A percentile compares a stretch with the other conserved stretches of the same genome.
Evolutionary conservation across 306 rosid species (phyloP).

Genomic region (Acacia acuminata): DNA sequence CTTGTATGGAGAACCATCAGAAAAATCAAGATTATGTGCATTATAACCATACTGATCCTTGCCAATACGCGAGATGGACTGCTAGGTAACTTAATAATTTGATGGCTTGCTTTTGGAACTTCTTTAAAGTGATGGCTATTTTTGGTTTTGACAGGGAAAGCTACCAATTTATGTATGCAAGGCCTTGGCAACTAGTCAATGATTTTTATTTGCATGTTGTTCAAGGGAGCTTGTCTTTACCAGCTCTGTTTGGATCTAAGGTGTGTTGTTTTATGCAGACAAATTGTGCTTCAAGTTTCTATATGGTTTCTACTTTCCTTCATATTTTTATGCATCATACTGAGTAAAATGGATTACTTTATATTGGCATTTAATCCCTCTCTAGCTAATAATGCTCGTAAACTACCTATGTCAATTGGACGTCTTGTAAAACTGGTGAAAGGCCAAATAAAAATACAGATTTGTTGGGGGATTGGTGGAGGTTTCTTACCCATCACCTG

Average conservation of each 20-base stretch:
- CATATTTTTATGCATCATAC: neutral
- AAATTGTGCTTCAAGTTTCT: neutral
- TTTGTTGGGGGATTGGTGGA: neutral
- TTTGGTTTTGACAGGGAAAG: slow-evolving; percentile 56
- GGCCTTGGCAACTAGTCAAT: slow-evolving; percentile 76
- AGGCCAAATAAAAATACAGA: neutral
- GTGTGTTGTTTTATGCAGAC: slow-evolving; percentile 22
- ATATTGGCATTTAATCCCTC: neutral
- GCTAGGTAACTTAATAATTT: slow-evolving; percentile 49
- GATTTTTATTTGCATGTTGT: slow-evolving; percentile 65
- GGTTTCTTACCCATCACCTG: neutral
- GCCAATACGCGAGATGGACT: slow-evolving; percentile 66
- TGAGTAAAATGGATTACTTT: neutral
- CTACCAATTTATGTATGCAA: slow-evolving; percentile 66
- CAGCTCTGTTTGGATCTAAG: slow-evolving; percentile 52
- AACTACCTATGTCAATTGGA: neutral
- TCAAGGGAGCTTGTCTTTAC: slow-evolving; percentile 42
- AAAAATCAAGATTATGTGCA: slow-evolving; percentile 43
- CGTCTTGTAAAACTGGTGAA: neutral
- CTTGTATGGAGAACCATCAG: slow-evolving; percentile 43
- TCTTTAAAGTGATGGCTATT: neutral
- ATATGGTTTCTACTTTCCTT: neutral
- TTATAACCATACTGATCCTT: slow-evolving; percentile 73
- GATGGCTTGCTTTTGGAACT: neutral
- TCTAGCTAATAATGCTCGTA: neutral